Evolutionary conservation across 1,284 basidiomycete genomes (phyloP).

Genomic region (Ceratobasidium sp.): DNA sequence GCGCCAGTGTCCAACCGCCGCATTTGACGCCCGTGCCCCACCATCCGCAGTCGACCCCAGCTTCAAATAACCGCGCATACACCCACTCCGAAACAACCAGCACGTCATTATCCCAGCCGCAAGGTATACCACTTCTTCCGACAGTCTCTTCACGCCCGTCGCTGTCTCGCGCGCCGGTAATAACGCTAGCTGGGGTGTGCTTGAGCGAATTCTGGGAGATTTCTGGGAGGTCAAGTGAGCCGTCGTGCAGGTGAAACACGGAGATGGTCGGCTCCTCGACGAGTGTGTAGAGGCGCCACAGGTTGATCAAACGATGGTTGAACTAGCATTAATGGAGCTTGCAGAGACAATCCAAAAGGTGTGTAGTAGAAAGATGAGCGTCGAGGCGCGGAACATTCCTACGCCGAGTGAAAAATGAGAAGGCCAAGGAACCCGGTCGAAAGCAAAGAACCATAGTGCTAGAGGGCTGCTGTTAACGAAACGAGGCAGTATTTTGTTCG

Average conservation of each 20-base stretch:
- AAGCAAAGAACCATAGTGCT: too few species aligned
- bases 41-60: background rate
- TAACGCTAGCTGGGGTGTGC: slow-evolving; percentile 20
- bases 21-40: background rate
- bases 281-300: slow-evolving; percentile 1
- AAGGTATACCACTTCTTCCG: slow-evolving; percentile 35
- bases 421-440: background rate
- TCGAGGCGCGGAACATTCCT: background rate
- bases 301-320: background rate
- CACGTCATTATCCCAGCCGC: slow-evolving; percentile 23
- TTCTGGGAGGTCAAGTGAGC: background rate
- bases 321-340: background rate
- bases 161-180: slow-evolving; percentile 31
- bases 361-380: background rate
- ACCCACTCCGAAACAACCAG: slow-evolving; percentile 3
- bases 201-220: background rate
- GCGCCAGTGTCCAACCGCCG: background rate
- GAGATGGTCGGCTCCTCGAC: background rate
- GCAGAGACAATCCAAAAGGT: background rate
- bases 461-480: too few species aligned
- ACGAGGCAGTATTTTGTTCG: too few species aligned
- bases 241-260: slow-evolving; percentile 8
- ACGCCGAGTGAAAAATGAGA: background rate
- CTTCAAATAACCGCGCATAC: slow-evolving; percentile 8
- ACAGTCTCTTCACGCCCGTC: background rate